Evolutionary conservation across 2,329 filamentous ascomycete genomes (phyloP), one percentile per base, ranked within the genome.

Genomic region (Diaporthe citriasiana): DNA sequence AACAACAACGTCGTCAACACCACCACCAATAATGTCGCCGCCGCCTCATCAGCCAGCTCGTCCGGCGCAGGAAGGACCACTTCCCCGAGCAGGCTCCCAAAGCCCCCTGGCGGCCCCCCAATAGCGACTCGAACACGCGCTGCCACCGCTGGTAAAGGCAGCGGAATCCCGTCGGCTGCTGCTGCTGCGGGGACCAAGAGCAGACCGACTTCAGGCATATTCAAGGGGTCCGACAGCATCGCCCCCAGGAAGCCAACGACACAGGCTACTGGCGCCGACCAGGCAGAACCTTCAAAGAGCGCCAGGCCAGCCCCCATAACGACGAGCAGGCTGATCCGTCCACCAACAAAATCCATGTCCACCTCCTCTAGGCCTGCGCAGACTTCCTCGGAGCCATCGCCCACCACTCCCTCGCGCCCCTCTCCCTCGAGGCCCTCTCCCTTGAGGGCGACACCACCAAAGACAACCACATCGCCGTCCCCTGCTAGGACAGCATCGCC

Each of bases 81-180:
- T 25, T 89, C 88, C 13, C 87, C 88, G 2, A 89, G 85, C 78
- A 84, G 87, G 51, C 81, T 89, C 42, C 87, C 87, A 51, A 79
- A 86, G 77, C 89, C 63, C n/a, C 63, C 87, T 78, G 86, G 85
- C 42, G 76, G 79, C 65, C 79, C 82, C 33, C 47, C 79, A 8
- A 79, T 71, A 71, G 78, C 78, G 17, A 71, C 79, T 33, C 78
- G 77, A 53, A 78, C 69, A 13, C 66, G 73, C 33, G 60, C 71
- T 27, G 72, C 50, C 27, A 72, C 68, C 33, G 25, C 71, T 10
- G 69, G 50, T 6, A 42, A 72, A 1, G 45, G 33, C 3, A 73
- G 27, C 33, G 50, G 68, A 45, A 53, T 68, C 47, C 27, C 69
- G 5, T 27, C 65, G 0, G 60, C 55, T 5, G 60, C 47, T 40